Evolutionary conservation across 768 basidiomycete genomes (phyloP).

Genomic region (Russula virescens): DNA sequence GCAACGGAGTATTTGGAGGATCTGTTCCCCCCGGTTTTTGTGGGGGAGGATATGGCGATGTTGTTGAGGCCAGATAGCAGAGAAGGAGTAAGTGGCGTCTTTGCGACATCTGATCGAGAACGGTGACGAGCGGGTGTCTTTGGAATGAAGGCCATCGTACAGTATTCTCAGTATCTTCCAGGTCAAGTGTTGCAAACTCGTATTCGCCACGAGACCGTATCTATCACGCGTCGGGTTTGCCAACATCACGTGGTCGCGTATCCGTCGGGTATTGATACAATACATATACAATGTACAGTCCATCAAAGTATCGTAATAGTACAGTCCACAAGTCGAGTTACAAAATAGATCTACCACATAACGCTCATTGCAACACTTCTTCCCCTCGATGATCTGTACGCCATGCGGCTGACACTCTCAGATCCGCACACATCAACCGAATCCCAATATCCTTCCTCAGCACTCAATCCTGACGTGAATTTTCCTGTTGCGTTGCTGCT

Average conservation of each 20-base stretch:
- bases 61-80: slow-evolving; percentile 36
- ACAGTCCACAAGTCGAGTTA: too few species aligned
- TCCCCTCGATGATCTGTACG: slow-evolving; percentile 9
- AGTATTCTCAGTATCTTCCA: background rate
- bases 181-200: background rate
- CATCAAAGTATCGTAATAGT: background rate
- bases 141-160: slow-evolving; percentile 31
- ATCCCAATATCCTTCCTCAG: slow-evolving; percentile 24
- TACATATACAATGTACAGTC: too few species aligned
- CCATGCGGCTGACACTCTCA: slow-evolving; percentile 12
- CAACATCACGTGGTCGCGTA: slow-evolving; percentile 20
- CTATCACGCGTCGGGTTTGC: background rate
- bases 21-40: slow-evolving; percentile 29
- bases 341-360: slow-evolving; percentile 15
- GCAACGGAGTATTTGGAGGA: slow-evolving; percentile 30
- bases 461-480: slow-evolving; percentile 12
- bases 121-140: slow-evolving; percentile 45
- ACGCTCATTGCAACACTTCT: slow-evolving; percentile 20
- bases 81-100: slow-evolving; percentile 45
- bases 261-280: too few species aligned
- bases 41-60: slow-evolving; percentile 31
- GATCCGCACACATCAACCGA: slow-evolving; percentile 19
- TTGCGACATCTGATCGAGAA: slow-evolving; percentile 43
- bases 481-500: slow-evolving; percentile 16
- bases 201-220: too few species aligned